Base-by-base conservation (phyloP, 2,329 filamentous ascomycete genomes). In the Tolypocladium sp. region DNA sequence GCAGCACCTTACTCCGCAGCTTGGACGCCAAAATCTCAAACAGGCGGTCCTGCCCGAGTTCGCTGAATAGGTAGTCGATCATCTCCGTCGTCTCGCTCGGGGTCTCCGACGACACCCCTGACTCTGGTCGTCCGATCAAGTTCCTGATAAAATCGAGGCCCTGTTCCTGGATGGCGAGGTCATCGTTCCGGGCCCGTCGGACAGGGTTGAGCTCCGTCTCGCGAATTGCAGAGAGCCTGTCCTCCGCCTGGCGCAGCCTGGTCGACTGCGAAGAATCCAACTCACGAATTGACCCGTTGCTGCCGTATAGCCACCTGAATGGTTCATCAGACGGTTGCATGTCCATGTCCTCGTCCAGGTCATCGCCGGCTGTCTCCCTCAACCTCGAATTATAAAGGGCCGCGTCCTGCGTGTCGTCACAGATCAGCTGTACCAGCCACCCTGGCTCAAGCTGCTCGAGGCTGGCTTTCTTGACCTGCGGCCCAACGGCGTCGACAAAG, bases 111-210 rank as follows among this genome's bases (percentile, higher is more conserved):
- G 78, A 64, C 74, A 80, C 64, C 72, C 84, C 65, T 72, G 77
- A 61, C 17, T 73, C 71, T 9, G 74, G 70, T 56, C 87, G 84
- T 59, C 88, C 89, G 64, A 97, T 90, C 38, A 97, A 79, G 72
- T 99, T 99, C 58, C 93, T 84, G 62, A 99, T 85, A 65, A 97
- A 88, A 66, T 95, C 89, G 22, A 97, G 82, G 0, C 88, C 90
- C 73, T 97, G 92, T 70, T 96, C 91, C 73, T 97, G 93, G 35
- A 97, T 89, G 2, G 87, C 87, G 42, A 92, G 79, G 64, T 95
- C 90, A 64, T 96, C 89, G 64, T 86, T 86, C 57, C 88, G 83
- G 22, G 87, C 85, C 68, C 87, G 87, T 37, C 86, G 81, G 30
- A 81, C 78, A 27, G 86, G 83, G 62, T 89, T 88, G 53, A 87